phyloP scores from a whole-genome alignment of 345 rosid genomes.

The Pseudoturritis turrita region DNA sequence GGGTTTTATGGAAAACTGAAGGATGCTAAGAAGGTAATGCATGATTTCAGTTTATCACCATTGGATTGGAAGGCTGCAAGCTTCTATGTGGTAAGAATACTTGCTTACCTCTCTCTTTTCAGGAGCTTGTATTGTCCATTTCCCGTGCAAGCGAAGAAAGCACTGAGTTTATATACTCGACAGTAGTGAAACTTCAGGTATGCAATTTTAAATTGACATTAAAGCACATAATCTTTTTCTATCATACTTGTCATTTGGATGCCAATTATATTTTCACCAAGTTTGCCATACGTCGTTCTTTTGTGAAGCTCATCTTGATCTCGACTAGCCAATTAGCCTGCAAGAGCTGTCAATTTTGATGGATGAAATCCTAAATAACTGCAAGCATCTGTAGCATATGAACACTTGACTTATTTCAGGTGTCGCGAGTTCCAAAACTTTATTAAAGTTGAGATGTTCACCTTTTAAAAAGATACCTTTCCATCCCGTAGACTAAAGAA shows the following conservation, averaged over 20 bases:
- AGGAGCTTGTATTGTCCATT: conserved; percentile 78
- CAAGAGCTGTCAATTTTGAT: neutral
- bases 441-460: neutral
- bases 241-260: conserved; percentile 10
- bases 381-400: neutral
- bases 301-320: conserved; percentile 1
- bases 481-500: neutral
- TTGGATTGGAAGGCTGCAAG: conserved; percentile 6
- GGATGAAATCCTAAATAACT: neutral
- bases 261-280: neutral
- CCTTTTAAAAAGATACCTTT: neutral
- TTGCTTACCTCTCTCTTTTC: conserved; percentile 8
- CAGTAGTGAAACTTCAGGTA: conserved; percentile 88
- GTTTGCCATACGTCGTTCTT: neutral
- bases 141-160: conserved; percentile 86
- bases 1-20: conserved; percentile 60
- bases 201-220: neutral
- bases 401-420: neutral
- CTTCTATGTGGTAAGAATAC: neutral
- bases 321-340: neutral
- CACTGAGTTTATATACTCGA: conserved; percentile 75
- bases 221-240: neutral
- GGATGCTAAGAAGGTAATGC: conserved; percentile 68
- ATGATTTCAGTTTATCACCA: conserved; percentile 8
- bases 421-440: neutral